phyloP scores from a whole-genome alignment of 192 early-diverging fungal genomes.

The Phycomyces blakesleeanus region DNA sequence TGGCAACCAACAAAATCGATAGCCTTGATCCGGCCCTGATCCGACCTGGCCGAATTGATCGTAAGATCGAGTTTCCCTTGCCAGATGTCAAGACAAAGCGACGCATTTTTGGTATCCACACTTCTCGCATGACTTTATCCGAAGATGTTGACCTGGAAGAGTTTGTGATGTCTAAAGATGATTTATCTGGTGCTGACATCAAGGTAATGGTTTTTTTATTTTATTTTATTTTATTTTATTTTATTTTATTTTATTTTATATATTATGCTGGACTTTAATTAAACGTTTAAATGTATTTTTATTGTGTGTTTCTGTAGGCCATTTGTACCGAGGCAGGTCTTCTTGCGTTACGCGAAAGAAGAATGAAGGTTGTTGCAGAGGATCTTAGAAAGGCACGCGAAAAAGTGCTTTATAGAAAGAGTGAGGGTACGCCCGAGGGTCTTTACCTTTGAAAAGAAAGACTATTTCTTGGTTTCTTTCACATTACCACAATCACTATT shows the following conservation, averaged over 20 bases:
- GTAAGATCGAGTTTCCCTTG: constrained; percentile 99
- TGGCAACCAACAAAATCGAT: constrained; percentile 98
- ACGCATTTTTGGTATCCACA: constrained; percentile 95
- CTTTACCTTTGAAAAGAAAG: constrained; percentile 80
- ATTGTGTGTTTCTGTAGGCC: constrained; percentile 49
- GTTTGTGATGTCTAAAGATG: constrained; percentile 99
- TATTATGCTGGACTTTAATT: no score
- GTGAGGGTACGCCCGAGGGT: constrained; percentile 97
- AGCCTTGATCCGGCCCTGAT: constrained; percentile 94
- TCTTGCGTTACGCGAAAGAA: constrained; percentile 92
- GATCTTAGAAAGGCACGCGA: constrained; percentile 98
- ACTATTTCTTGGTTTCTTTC: no score
- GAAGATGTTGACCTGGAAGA: constrained; percentile 98
- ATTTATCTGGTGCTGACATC: constrained; percentile 96
- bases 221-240: no score
- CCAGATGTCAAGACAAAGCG: constrained; percentile 97
- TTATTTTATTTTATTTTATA: no score
- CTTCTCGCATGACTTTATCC: constrained; percentile 89
- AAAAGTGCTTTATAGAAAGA: constrained; percentile 98
- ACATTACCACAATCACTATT: no score
- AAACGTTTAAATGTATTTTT: no score
- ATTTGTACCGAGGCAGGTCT: constrained; percentile 98
- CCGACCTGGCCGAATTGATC: constrained; percentile 92
- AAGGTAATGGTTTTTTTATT: constrained; percentile 54
- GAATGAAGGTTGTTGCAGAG: constrained; percentile 98